Conservation (phyloP, 1,139 yeast genomes). For the Nematodospora anomalae region DNA sequence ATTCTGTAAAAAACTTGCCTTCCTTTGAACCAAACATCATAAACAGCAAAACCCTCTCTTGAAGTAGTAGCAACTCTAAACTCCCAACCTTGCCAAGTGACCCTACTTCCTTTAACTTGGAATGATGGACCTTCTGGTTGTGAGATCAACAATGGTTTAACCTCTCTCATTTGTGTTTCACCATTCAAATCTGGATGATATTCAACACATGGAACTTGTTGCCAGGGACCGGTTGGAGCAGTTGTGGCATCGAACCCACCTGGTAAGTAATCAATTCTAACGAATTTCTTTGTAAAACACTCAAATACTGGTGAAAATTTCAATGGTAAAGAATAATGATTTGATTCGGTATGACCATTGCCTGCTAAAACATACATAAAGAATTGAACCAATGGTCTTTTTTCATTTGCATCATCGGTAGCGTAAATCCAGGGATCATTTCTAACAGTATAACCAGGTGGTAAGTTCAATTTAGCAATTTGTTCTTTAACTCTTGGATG, state of each 20-base stretch:
- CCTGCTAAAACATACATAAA: conserved; percentile 76
- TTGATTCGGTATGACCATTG: conserved; percentile 71
- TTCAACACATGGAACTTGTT: conserved; percentile 60
- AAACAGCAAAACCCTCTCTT: conserved; percentile 83
- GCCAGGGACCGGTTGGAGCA: conserved; percentile 61
- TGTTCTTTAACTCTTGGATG: conserved; percentile 66
- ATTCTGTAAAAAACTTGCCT: conserved; percentile 79
- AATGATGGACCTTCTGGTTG: conserved; percentile 92
- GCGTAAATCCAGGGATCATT: conserved; percentile 92
- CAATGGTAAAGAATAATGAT: conserved; percentile 82
- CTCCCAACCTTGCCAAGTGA: conserved; percentile 90
- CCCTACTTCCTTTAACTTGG: conserved; percentile 59
- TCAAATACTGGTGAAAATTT: conserved; percentile 83
- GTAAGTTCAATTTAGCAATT: conserved; percentile 62
- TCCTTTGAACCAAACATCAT: conserved; percentile 78
- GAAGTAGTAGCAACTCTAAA: conserved; percentile 73
- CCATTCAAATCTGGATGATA: conserved; percentile 75
- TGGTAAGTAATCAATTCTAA: conserved; percentile 80
- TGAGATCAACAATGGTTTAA: conserved; percentile 71
- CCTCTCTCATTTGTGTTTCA: conserved; percentile 51
- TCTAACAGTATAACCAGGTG: conserved; percentile 55
- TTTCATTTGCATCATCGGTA: conserved; percentile 62
- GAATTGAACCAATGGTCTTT: conserved; percentile 66
- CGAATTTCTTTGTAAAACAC: conserved; percentile 59
- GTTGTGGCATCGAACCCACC: conserved; percentile 66